A percentile compares a stretch with the other conserved stretches of the same genome.
phyloP scores from a whole-genome alignment of 441 rosid species.

The Geranium incanum region DNA sequence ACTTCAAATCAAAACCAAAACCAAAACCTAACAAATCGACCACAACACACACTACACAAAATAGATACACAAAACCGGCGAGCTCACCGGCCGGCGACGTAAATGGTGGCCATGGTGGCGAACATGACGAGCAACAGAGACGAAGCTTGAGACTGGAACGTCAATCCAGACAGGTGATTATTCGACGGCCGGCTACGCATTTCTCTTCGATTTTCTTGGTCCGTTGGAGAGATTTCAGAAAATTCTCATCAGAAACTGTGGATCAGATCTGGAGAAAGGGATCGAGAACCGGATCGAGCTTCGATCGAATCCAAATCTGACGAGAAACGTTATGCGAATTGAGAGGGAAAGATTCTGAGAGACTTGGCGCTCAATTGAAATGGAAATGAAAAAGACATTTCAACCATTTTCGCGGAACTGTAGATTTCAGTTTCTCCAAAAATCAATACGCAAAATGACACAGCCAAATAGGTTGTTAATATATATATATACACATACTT shows the following conservation, averaged over 20 bases:
- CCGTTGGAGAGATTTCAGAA: not conserved
- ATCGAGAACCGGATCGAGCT: constrained; percentile 6
- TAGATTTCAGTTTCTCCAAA: not conserved
- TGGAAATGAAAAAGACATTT: not conserved
- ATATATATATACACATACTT: not conserved
- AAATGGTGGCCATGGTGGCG: constrained; percentile 63
- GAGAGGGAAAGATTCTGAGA: not conserved
- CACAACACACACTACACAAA: not conserved
- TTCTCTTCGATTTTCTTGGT: constrained; percentile 11
- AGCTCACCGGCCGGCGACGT: constrained; percentile 77
- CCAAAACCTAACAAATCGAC: not conserved
- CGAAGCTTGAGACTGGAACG: constrained; percentile 37
- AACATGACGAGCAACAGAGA: constrained; percentile 62
- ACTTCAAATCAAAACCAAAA: not conserved
- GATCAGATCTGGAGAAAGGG: not conserved
- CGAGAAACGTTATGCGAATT: not conserved
- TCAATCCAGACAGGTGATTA: constrained; percentile 35
- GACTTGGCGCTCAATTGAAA: not conserved
- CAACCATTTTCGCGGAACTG: not conserved
- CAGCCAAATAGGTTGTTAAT: not conserved
- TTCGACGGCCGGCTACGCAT: constrained; percentile 60
- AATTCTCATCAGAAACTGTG: constrained; percentile 1
- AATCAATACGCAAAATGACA: not conserved
- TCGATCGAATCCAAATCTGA: constrained; percentile 7
- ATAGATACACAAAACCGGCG: not conserved